These are phyloP conservation scores for Dendrothele bispora DNA, from an alignment of 768 basidiomycete species.

Conservation along the genomic window DNA sequence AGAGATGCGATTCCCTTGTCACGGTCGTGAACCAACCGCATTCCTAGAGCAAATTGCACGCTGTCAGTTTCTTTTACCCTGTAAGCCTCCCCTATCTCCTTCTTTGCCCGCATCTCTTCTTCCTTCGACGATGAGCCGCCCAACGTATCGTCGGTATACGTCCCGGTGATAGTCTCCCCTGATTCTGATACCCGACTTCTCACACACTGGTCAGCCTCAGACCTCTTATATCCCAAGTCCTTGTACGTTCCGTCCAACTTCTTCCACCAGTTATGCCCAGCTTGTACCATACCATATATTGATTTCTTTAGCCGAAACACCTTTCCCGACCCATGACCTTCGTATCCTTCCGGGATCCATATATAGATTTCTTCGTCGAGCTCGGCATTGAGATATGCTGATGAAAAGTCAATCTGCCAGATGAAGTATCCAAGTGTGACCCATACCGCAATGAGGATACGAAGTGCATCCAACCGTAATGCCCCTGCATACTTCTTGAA, in stretches of 20 bases:
- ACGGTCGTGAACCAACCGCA: slow-evolving; percentile 5
- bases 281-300: slow-evolving; percentile 9
- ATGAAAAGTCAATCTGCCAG: slow-evolving; percentile 5
- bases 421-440: neutral
- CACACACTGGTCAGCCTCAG: slow-evolving; percentile 11
- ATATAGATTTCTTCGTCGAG: slow-evolving; percentile 18
- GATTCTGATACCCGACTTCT: neutral
- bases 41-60: slow-evolving; percentile 7
- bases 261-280: slow-evolving; percentile 10
- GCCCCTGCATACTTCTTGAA: slow-evolving; percentile 26
- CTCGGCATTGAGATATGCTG: slow-evolving; percentile 5
- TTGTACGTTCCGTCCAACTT: slow-evolving; percentile 2
- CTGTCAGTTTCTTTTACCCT: slow-evolving; percentile 5
- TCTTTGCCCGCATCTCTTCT: slow-evolving; percentile 5
- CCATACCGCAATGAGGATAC: slow-evolving; percentile 15
- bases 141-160: slow-evolving; percentile 8
- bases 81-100: slow-evolving; percentile 2
- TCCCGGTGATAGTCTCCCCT: slow-evolving; percentile 10
- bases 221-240: slow-evolving; percentile 6
- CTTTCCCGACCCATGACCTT: slow-evolving; percentile 15
- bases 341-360: slow-evolving; percentile 17
- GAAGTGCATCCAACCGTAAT: slow-evolving; percentile 15
- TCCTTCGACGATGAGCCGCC: slow-evolving; percentile 4
- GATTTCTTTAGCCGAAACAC: slow-evolving; percentile 1
- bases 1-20: slow-evolving; percentile 4